A percentile compares a stretch with the other conserved stretches of the same genome.
Evolutionary conservation across 1,284 basidiomycete species (phyloP).

Genomic region (Fomitopsis pinicola): DNA sequence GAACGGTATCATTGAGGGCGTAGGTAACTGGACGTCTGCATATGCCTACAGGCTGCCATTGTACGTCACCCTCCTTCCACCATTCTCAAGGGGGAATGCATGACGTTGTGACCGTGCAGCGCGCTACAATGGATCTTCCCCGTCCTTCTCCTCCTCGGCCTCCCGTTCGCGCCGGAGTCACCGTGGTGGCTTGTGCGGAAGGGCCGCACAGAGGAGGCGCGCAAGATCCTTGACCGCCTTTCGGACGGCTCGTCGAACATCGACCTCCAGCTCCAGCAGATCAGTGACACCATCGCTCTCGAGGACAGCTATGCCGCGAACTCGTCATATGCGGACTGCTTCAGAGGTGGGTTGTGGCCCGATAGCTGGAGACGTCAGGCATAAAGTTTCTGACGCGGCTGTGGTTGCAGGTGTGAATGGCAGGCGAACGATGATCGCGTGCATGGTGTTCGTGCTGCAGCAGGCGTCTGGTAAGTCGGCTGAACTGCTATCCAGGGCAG

Average conservation of each 20-base stretch:
- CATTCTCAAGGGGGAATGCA: neutral
- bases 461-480: slow-evolving; percentile 4
- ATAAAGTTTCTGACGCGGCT: neutral
- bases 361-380: neutral
- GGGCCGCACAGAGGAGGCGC: slow-evolving; percentile 7
- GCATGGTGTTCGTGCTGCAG: slow-evolving; percentile 10
- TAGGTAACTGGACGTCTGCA: slow-evolving; percentile 5
- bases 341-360: slow-evolving; percentile 3
- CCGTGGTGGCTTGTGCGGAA: slow-evolving; percentile 12
- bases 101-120: neutral
- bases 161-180: slow-evolving; percentile 10
- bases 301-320: slow-evolving; percentile 9
- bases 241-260: slow-evolving; percentile 2
- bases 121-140: slow-evolving; percentile 11
- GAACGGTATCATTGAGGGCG: slow-evolving; percentile 9
- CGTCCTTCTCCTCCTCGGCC: slow-evolving; percentile 6
- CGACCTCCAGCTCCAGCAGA: slow-evolving; percentile 8
- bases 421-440: slow-evolving; percentile 7
- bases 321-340: slow-evolving; percentile 8
- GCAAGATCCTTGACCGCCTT: slow-evolving; percentile 5
- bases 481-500: neutral
- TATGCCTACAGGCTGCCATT: slow-evolving; percentile 9
- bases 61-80: neutral
- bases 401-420: slow-evolving; percentile 4
- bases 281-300: slow-evolving; percentile 8